Base-by-base conservation (phyloP, 208 protist species). In the Sergeia podlipaevii region DNA sequence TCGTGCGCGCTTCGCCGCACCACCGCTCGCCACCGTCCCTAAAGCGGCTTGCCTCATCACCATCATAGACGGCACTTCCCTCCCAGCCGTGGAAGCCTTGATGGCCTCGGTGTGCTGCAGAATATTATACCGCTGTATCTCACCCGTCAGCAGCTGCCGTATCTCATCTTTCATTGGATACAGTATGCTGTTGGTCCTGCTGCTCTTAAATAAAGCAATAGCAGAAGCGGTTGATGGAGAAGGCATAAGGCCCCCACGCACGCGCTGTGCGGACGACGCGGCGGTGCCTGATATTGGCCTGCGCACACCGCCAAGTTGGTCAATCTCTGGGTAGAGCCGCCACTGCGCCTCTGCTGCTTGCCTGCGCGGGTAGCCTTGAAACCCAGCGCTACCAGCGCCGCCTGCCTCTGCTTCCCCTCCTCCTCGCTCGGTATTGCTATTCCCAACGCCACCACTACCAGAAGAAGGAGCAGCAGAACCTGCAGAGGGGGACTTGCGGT, bases 111-210 rank as follows among this genome's bases (percentile, higher is more conserved):
- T 27, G 2, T 55, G 33, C 57, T 60, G 60, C 29, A 53, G 20
- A 18, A 85, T 69, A n/a, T 60, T 49, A 26, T 61, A 49, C n/a
- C 70, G 73, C 5, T 38, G 58, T 34, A 85, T 85, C 49, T 68
- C 72, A 5, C 61, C 73, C 28, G 68, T 65, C 38, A 85, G 43
- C 11, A 85, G 45, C 39, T 78, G 73, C 21, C 64, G 54, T 13
- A 85, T 28, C 29, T 80, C 73, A 24, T 75, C 71, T 28, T 56
- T 72, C 58, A 79, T 51, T 42, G 60, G 54, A n/a, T n/a, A n/a
- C n/a, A n/a, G n/a, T n/a, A n/a, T n/a, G n/a, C n/a, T 34, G 13
- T 7, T 13, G 7, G 26, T 34, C 8, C 18, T 10, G 23, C 46
- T 34, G 8, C 46, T 52, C 46, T 52, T 7, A 10, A 26, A 11